Base-by-base conservation (phyloP, 352 stramenopile genomes). In the Phytophthora fragariae region DNA sequence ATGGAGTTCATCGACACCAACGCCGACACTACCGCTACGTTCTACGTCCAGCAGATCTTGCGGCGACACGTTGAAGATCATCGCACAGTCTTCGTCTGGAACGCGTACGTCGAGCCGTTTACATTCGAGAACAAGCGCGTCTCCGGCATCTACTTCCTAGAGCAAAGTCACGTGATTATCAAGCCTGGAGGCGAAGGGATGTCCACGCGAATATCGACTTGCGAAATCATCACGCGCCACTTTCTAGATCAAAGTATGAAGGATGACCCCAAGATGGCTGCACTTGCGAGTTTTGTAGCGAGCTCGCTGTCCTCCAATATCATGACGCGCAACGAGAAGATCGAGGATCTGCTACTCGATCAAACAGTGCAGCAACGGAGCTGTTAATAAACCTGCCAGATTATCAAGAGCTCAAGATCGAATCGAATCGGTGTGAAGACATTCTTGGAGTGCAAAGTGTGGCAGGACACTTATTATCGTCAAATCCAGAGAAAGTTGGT, bases 151-250 rank as follows among this genome's bases (percentile, higher is more conserved):
- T 78, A 76, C 49, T 89, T 89, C 52, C 61, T 74, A 1, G 81
- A 92, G 55, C 76, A 82, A 39, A 77, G 82, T 15, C 88, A 88
- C 65, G 79, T 92, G 50, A 53, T 88, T 49, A 72, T 90, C 29
- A 79, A 79, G 54, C 75, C 64, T 57, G 67, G 61, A 69, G 49
- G 68, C 68, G 33, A 69, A 60, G 54, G 53, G 27, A 12, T 17
- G 2, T 83, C 57, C 29, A 73, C 80, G 53, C 75, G 85, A n/a
- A 70, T 92, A 56, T 80, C 83, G 49, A 84, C 74, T 44, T 85
- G 74, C 54, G 75, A 79, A 29, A 72, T 83, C 47, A 77, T 83
- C 41, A 83, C 76, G n/a, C 79, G 79, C 10, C 71, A 88, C 41
- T 76, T 80, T n/a, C 77, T 57, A 3, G 57, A 77, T 46, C 47